phyloP scores from a whole-genome alignment of 2,329 filamentous ascomycete genomes.

The Cercospora brassicicola region DNA sequence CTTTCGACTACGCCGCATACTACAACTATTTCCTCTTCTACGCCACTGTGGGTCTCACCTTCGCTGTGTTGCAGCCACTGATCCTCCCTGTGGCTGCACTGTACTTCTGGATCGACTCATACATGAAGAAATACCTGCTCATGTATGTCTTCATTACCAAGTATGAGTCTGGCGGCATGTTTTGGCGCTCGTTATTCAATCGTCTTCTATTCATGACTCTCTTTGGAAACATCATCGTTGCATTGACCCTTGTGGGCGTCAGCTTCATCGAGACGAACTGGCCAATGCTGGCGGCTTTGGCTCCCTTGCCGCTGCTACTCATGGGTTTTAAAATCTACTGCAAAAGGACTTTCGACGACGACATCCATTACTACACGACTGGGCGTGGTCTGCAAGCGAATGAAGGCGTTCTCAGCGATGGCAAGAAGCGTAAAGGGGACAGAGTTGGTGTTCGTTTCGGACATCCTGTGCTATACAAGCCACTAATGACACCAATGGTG shows the following conservation, averaged over 20 bases:
- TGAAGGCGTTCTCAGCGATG: conserved; percentile 39
- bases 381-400: conserved; percentile 54
- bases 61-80: conserved; percentile 80
- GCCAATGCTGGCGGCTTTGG: conserved; percentile 64
- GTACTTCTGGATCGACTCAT: conserved; percentile 84
- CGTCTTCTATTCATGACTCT: conserved; percentile 82
- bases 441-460: conserved; percentile 77
- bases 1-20: conserved; percentile 93
- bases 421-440: conserved; percentile 56
- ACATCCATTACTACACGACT: conserved; percentile 77
- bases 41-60: conserved; percentile 81
- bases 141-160: conserved; percentile 94
- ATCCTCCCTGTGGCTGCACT: conserved; percentile 81
- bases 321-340: conserved; percentile 86
- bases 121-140: conserved; percentile 91
- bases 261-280: conserved; percentile 41
- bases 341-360: conserved; percentile 69
- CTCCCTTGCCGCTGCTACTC: conserved; percentile 74
- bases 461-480: conserved; percentile 85
- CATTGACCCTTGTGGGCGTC: conserved; percentile 68
- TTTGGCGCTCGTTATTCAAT: conserved; percentile 90
- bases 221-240: conserved; percentile 75
- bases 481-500: conserved; percentile 92
- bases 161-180: conserved; percentile 89
- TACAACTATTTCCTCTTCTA: conserved; percentile 99